Base-by-base conservation (phyloP, 2,329 filamentous ascomycete species). In the Diaporthe ampelina region DNA sequence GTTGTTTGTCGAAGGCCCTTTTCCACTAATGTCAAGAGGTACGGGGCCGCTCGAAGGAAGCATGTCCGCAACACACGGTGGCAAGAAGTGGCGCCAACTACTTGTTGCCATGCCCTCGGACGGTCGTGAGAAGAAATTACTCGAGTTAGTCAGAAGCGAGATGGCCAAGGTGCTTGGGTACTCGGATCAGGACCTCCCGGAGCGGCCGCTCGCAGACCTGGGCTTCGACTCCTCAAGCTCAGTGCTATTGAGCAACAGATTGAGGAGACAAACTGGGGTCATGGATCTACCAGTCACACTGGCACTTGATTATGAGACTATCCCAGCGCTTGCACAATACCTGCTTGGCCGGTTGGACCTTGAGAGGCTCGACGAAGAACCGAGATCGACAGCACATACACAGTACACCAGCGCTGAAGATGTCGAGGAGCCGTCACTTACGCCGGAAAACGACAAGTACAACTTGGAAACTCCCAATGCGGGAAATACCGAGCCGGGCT, bases 101-200 rank as follows among this genome's bases (percentile, higher is more conserved):
- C 48, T 68, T 40, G 13, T 9, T 2, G 4, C 8, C 3, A 2
- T 9, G 7, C n/a, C 63, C 6, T 7, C n/a, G 0, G 26, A 63
- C 2, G 4, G 6, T 1, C 43, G 56, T 50, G 40, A 37, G 5
- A 5, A 35, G 17, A 43, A 50, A 24, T n/a, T 71, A 4, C 15
- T 52, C 29, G 10, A 26, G 21, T 17, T 71, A 0, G 43, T 71
- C 21, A 58, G 35, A 17, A n/a, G 19, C 15, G 43, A 52, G 29
- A 15, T 71, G 5, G 69, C 69, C 19, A 21, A n/a, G 7, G 69
- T 71, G 29, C 56, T 71, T 4, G 69, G 69, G 5, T 71, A 59
- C n/a, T 37, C 24, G 37, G 52, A 45, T 19, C 35, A 59, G 24
- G 40, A 50, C 4, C 48, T 68, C 3, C 52, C 37, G 5, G 40